Evolutionary conservation across 1,284 basidiomycete genomes (phyloP).

Genomic region (Ustilago curta): DNA sequence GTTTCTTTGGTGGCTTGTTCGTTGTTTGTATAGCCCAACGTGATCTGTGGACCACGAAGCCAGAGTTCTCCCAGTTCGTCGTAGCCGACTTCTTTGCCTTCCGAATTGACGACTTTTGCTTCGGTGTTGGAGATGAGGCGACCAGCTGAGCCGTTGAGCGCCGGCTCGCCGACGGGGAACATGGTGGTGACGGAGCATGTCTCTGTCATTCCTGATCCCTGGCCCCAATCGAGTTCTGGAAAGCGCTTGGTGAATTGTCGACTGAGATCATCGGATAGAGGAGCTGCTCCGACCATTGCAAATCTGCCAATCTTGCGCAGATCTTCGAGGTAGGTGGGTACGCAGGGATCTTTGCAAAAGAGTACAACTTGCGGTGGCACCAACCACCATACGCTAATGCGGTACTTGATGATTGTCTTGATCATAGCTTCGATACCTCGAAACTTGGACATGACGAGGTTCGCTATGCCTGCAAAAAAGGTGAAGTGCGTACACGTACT

Average conservation of each 20-base stretch:
- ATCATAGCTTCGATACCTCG: conserved; percentile 61
- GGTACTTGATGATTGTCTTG: conserved; percentile 58
- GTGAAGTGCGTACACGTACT: conserved; percentile 61
- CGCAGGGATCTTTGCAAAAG: conserved; percentile 55
- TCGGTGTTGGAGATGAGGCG: conserved; percentile 59
- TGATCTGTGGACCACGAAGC: conserved; percentile 63
- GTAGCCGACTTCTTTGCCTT: conserved; percentile 62
- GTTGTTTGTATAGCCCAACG: conserved; percentile 64
- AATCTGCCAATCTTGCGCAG: conserved; percentile 43
- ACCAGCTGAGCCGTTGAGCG: conserved; percentile 63
- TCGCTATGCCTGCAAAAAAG: conserved; percentile 63
- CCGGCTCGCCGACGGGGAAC: conserved; percentile 64
- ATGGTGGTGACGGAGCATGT: conserved; percentile 67
- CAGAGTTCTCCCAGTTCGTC: conserved; percentile 69
- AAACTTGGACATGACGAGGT: conserved; percentile 55
- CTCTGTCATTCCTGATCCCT: conserved; percentile 62
- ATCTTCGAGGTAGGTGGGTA: conserved; percentile 58
- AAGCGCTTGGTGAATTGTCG: conserved; percentile 48
- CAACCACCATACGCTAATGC: conserved; percentile 61
- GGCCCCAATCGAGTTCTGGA: conserved; percentile 58
- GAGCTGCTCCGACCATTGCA: conserved; percentile 62
- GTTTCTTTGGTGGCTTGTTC: conserved; percentile 62
- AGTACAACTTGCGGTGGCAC: conserved; percentile 58
- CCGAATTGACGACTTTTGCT: conserved; percentile 59
- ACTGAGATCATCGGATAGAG: conserved; percentile 56